phyloP scores from a whole-genome alignment of 2,329 filamentous ascomycete genomes.

The Drechslera avenae region DNA sequence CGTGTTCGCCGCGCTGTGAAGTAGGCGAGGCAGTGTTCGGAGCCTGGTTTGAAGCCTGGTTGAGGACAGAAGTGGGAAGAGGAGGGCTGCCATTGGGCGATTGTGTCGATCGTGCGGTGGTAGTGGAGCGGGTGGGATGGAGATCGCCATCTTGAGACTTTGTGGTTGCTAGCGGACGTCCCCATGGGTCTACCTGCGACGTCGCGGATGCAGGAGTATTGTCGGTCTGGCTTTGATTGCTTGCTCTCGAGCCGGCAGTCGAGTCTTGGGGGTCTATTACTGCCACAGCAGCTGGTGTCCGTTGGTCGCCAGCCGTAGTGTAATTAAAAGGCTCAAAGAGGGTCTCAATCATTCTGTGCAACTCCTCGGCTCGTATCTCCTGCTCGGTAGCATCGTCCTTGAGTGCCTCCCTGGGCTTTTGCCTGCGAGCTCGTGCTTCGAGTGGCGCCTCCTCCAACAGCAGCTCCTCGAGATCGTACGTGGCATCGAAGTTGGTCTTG shows the following conservation, averaged over 20 bases:
- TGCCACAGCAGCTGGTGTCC: constrained; percentile 49
- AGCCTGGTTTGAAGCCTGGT: constrained; percentile 30
- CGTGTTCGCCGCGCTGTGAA: constrained; percentile 43
- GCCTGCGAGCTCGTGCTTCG: constrained; percentile 87
- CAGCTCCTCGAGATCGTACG: constrained; percentile 94
- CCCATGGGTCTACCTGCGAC: constrained; percentile 41
- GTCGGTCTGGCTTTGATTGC: constrained; percentile 43
- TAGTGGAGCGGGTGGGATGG: constrained; percentile 43
- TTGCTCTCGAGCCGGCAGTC: constrained; percentile 35
- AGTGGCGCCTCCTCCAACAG: constrained; percentile 92
- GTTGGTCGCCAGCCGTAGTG: constrained; percentile 79
- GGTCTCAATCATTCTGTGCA: constrained; percentile 91
- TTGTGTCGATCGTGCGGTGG: constrained; percentile 50
- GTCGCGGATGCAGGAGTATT: constrained; percentile 39
- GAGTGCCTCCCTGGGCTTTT: constrained; percentile 89
- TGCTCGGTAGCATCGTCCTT: constrained; percentile 94
- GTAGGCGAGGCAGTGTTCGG: constrained; percentile 36
- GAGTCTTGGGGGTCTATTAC: constrained; percentile 40
- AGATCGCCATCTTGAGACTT: constrained; percentile 48
- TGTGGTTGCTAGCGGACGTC: constrained; percentile 37
- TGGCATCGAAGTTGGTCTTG: constrained; percentile 99
- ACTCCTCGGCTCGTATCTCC: constrained; percentile 91
- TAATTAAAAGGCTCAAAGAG: constrained; percentile 97
- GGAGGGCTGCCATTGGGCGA: constrained; percentile 57
- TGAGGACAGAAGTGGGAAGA: constrained; percentile 37